A percentile compares a stretch with the other conserved stretches of the same genome.
These are phyloP conservation scores for Schizochytrium sp. DNA, from an alignment of 108 stramenopile genomes.

Conservation along the genomic window DNA sequence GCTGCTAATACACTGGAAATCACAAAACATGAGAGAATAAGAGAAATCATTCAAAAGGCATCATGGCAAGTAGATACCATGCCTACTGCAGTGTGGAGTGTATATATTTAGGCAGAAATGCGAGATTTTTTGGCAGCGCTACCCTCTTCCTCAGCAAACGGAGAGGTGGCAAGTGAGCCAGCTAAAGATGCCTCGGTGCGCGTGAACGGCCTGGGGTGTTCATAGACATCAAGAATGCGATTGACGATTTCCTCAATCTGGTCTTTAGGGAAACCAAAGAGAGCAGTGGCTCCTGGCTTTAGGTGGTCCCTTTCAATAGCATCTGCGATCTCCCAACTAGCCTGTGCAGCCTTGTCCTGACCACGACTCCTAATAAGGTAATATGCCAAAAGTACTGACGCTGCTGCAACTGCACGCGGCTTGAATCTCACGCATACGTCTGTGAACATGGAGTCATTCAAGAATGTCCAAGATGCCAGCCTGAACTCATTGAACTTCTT, in stretches of 20 bases:
- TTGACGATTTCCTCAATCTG: conserved; percentile 25
- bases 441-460: conserved; percentile 48
- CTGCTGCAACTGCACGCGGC: conserved; percentile 24
- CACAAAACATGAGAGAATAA: neutral
- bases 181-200: conserved; percentile 21
- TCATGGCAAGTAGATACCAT: neutral
- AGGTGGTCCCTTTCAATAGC: conserved; percentile 34
- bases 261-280: neutral
- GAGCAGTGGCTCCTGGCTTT: neutral
- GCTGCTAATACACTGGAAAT: too few species aligned
- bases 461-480: conserved; percentile 28
- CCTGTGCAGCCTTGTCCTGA: neutral
- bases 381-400: neutral
- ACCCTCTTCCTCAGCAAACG: neutral
- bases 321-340: neutral
- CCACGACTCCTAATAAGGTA: conserved; percentile 37
- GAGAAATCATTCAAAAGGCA: conserved; percentile 1
- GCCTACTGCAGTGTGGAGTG: neutral
- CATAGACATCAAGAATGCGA: conserved; percentile 30
- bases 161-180: neutral
- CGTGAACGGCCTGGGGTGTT: neutral
- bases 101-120: neutral
- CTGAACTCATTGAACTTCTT: conserved; percentile 15
- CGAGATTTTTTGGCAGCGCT: conserved; percentile 34
- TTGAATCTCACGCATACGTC: conserved; percentile 47